These are phyloP conservation scores for Blastocystis sp. DNA, from an alignment of 352 stramenopile genomes.

Conservation along the genomic window DNA sequence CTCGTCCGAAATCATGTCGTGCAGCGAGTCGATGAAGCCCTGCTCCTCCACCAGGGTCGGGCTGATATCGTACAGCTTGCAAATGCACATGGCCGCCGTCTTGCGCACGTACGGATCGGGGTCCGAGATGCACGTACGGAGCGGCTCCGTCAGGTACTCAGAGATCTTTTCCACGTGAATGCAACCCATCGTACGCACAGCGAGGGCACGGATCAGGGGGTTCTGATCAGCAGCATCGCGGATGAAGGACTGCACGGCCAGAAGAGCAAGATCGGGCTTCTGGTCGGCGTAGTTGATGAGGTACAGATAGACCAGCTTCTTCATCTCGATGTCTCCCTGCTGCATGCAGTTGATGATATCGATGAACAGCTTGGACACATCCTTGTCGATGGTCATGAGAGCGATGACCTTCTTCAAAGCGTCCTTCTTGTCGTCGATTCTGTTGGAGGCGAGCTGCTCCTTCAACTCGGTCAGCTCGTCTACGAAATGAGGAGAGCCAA, in stretches of 20 bases:
- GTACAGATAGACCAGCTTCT: conserved; percentile 99
- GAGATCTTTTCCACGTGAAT: conserved; percentile 98
- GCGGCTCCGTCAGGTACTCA: conserved; percentile 95
- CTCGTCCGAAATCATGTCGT: conserved; percentile 95
- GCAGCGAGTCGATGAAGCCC: conserved; percentile 92
- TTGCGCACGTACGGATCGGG: conserved; percentile 97
- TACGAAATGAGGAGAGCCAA: not conserved
- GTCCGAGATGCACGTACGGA: conserved; percentile 88
- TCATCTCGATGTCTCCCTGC: conserved; percentile 90
- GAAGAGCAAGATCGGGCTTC: conserved; percentile 96
- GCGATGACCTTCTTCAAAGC: conserved; percentile 99
- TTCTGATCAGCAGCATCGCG: conserved; percentile 89
- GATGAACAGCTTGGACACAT: conserved; percentile 97
- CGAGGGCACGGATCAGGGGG: conserved; percentile 92
- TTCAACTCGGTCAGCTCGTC: conserved; percentile 95
- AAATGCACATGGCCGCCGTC: conserved; percentile 97
- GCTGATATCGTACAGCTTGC: conserved; percentile 99
- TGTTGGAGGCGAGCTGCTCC: conserved; percentile 93
- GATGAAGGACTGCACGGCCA: conserved; percentile 99
- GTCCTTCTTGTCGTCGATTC: conserved; percentile 96
- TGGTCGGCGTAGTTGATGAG: conserved; percentile 99
- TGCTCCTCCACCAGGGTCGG: conserved; percentile 93
- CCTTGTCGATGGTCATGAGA: conserved; percentile 98
- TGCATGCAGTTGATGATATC: conserved; percentile 99
- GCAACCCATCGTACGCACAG: conserved; percentile 98